These are phyloP conservation scores for Wakefieldia striispora DNA, from an alignment of 768 basidiomycete species.

Conservation along the genomic window DNA sequence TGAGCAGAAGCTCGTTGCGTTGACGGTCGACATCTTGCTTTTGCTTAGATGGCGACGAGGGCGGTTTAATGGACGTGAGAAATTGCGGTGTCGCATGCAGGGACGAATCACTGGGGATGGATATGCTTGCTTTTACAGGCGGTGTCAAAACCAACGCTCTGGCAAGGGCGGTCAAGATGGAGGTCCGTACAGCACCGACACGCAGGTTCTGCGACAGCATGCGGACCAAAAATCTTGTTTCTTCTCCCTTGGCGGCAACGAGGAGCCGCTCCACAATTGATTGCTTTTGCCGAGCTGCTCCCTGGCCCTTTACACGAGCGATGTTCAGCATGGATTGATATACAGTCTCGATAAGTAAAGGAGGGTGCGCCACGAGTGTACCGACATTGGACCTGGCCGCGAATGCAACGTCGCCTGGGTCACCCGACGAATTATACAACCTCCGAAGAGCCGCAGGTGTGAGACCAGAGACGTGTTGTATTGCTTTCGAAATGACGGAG, in stretches of 20 bases:
- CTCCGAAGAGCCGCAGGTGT: slow-evolving; percentile 53
- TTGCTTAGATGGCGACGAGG: slow-evolving; percentile 19
- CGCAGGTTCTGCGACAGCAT: slow-evolving; percentile 73
- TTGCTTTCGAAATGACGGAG: slow-evolving; percentile 64
- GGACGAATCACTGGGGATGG: slow-evolving; percentile 20
- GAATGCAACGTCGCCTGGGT: slow-evolving; percentile 87
- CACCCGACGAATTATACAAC: slow-evolving; percentile 73
- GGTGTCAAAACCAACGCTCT: slow-evolving; percentile 69
- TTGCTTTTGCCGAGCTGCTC: slow-evolving; percentile 74
- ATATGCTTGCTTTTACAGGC: slow-evolving; percentile 27
- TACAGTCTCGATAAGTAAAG: slow-evolving; percentile 60
- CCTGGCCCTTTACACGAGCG: slow-evolving; percentile 65
- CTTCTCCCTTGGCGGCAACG: slow-evolving; percentile 84
- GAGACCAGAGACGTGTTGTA: slow-evolving; percentile 72
- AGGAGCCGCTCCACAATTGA: slow-evolving; percentile 77
- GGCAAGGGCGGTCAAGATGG: slow-evolving; percentile 77
- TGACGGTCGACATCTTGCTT: slow-evolving; percentile 31
- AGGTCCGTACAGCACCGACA: slow-evolving; percentile 85
- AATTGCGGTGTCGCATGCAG: slow-evolving; percentile 27
- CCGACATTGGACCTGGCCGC: slow-evolving; percentile 75
- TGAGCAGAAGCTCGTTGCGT: slow-evolving; percentile 37
- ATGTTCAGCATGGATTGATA: slow-evolving; percentile 70
- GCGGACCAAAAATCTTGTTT: slow-evolving; percentile 78
- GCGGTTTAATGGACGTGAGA: slow-evolving; percentile 18
- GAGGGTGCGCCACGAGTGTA: slow-evolving; percentile 70